Evolutionary conservation across 2,329 filamentous ascomycete genomes (phyloP), one percentile per base, ranked within the genome.

Genomic region (Curvularia spicifera): DNA sequence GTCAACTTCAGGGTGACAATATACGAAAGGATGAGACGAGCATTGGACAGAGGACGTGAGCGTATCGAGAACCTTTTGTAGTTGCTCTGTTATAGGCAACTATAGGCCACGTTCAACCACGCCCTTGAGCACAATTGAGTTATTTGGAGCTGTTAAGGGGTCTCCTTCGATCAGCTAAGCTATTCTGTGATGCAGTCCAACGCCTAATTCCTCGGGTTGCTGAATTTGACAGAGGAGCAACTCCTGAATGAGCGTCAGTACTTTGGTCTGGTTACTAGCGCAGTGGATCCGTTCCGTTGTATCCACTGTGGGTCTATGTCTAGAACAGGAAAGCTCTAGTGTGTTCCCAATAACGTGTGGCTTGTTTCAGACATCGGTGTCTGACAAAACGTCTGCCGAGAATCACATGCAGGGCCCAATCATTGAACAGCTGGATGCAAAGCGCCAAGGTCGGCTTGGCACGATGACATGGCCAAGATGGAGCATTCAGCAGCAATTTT

Each of bases 321-420:
- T 44, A 44, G 43, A 28, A 35, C 31, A n/a, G 33, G 2, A 37
- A 13, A 52, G 3, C 4, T 42, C 2, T 56, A 35, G 49, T 26
- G 49, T 53, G 49, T 53, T 56, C 47, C 49, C 26, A 9, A 20
- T 18, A 18, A 3, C 54, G 18, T 20, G 20, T 53, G 43, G 28
- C 49, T 57, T 43, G 49, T 48, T 57, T 53, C 54, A 51, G 24
- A 28, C 6, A 8, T 20, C 28, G 28, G 12, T 33, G 48, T 44
- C 15, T 46, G 26, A 31, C 42, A 43, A 46, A 40, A 29, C 33
- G 24, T 26, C 24, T 24, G 10, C 53, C 31, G 24, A 31, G 28
- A 31, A 9, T 31, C 28, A 7, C 28, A 31, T 31, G 28, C 28
- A 31, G 24, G 24, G 28, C 28, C 28, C 28, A 31, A 31, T 33